Evolutionary conservation across 1,284 basidiomycete species (phyloP), one percentile per base, ranked within the genome.

Genomic region (Termitomyces sp.): DNA sequence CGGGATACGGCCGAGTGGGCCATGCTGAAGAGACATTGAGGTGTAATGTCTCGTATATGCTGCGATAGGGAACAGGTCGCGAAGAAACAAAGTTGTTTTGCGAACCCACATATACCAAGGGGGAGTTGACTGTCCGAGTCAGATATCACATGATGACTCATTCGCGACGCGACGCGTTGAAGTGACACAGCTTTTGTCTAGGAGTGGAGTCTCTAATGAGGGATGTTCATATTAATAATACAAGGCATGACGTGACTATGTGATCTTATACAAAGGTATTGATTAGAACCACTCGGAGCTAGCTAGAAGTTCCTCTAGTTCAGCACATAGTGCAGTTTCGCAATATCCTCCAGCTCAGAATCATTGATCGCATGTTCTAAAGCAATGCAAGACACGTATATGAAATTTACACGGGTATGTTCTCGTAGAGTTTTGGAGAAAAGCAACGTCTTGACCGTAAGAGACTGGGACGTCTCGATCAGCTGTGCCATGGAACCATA

Each of bases 1-100:
- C 40, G 70, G 67, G 9, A 65, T 55, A 38, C 62, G 66, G 10
- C 53, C 31, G 26, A 62, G 47, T 10, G 57, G 24, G 39, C 17
- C 19, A 46, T 51, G 41, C 43, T 51, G 50, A 10, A 62, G 54
- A 45, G 60, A 58, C 57, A 65, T 62, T 28, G 54, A 58, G 26
- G 50, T 39, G 46, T 46, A 48, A 21, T 13, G 12, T 24, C 9
- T 54, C 40, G 26, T 43, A 31, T 43, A 21, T 4, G 34, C 5
- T 30, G 13, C 13, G 8, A 40, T 15, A 9, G 48, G 24, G 10
- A 52, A 12, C 2, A 49, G 36, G 24, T 42, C 28, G 36, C 36
- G 34, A 36, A 54, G 44, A n/a, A 43, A 21, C 34, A 34, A 53
- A 17, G 33, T 17, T 36, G 15, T 3, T 26, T 13, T 47, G n/a